Evolutionary conservation across 2,329 filamentous ascomycete genomes (phyloP).

Genomic region (Alternaria arbusti): DNA sequence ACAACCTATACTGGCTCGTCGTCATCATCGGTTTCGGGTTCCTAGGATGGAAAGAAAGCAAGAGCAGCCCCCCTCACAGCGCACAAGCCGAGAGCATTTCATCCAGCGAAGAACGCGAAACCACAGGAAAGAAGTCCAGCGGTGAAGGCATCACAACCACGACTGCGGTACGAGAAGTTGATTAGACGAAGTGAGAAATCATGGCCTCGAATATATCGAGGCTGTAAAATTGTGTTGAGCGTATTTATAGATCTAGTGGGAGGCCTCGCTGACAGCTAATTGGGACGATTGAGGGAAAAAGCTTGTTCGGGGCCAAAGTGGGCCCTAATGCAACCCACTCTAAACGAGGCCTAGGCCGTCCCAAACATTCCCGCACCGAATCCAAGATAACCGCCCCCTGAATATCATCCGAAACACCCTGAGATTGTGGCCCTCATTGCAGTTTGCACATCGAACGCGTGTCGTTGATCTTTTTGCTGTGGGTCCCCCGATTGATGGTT

Average conservation of each 20-base stretch:
- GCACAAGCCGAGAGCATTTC: constrained; percentile 20
- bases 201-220: not conserved
- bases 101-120: constrained; percentile 20
- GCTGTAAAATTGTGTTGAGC: not conserved
- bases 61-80: constrained; percentile 13
- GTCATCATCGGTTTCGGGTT: constrained; percentile 69
- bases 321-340: constrained; percentile 8
- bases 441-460: constrained; percentile 7
- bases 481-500: constrained; percentile 1
- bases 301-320: constrained; percentile 7
- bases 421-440: not conserved
- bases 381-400: constrained; percentile 1
- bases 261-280: not conserved
- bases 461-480: constrained; percentile 6
- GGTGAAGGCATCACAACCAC: constrained; percentile 19
- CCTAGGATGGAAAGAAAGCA: constrained; percentile 71
- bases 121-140: constrained; percentile 22
- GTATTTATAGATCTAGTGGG: constrained; percentile 1
- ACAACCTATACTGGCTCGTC: constrained; percentile 85
- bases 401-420: not conserved
- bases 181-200: not conserved
- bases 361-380: not conserved
- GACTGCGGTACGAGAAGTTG: constrained; percentile 21
- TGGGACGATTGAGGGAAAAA: not conserved
- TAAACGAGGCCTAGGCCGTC: not conserved